These are phyloP conservation scores for Gloeophyllum trabeum DNA, from an alignment of 768 basidiomycete species.

Conservation along the genomic window DNA sequence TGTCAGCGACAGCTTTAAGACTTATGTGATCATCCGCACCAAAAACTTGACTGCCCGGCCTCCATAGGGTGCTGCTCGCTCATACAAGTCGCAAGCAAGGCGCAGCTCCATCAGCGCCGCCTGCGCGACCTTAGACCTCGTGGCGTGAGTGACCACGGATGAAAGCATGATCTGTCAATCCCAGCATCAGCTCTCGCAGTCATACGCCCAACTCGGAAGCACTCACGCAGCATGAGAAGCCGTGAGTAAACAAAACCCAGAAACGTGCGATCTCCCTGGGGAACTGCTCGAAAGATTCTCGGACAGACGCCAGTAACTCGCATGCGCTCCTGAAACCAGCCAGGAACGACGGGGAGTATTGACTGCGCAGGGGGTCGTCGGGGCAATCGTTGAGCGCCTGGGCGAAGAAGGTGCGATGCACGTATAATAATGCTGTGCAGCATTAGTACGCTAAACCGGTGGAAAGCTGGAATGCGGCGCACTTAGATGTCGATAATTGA, in stretches of 20 bases:
- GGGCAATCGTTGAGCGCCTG: conserved; percentile 59
- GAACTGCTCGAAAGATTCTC: conserved; percentile 35
- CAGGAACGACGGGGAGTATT: conserved; percentile 55
- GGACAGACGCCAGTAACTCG: conserved; percentile 38
- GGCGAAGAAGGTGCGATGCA: conserved; percentile 70
- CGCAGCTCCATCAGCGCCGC: conserved; percentile 61
- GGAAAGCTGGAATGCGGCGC: conserved; percentile 13
- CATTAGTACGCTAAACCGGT: neutral
- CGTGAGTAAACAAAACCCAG: conserved; percentile 68
- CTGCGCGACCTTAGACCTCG: conserved; percentile 53
- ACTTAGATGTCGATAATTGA: conserved; percentile 64
- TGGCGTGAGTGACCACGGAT: conserved; percentile 63
- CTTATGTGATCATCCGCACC: conserved; percentile 22
- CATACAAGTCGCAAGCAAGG: conserved; percentile 52
- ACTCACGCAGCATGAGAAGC: conserved; percentile 52
- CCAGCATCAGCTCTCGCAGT: conserved; percentile 1
- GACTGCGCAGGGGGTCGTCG: conserved; percentile 56
- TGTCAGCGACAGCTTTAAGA: neutral
- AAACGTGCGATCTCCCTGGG: conserved; percentile 51
- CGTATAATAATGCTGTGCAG: conserved; percentile 49
- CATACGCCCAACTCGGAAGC: neutral
- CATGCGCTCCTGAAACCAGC: conserved; percentile 61
- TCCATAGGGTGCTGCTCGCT: conserved; percentile 46
- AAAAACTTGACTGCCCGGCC: conserved; percentile 64
- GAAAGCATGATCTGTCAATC: conserved; percentile 55